Evolutionary conservation across 2,329 filamentous ascomycete species (phyloP), one percentile per base, ranked within the genome.

Genomic region (Phyllosticta citriasiana): DNA sequence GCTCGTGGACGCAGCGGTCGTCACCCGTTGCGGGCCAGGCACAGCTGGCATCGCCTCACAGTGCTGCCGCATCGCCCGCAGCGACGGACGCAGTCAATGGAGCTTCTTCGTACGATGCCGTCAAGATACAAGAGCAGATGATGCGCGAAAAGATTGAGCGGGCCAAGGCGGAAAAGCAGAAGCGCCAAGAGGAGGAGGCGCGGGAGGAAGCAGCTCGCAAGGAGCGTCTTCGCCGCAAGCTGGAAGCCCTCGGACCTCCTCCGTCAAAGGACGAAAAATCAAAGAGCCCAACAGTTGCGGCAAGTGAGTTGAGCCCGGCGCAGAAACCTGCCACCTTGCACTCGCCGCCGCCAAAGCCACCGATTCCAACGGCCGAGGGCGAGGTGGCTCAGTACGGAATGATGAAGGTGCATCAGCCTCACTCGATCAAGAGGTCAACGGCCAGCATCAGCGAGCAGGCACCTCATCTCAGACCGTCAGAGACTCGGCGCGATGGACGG

Each of bases 61-160:
- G 65, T 62, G 77, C 66, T 55, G 66, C 66, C 4, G 64, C 63
- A 3, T 72, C 72, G 40, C 63, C 66, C 4, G 66, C 61, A 47
- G 55, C 62, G 9, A 67, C 67, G 9, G 71, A 73, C 24, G 55
- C 60, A 19, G 62, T 40, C 61, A 73, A 59, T 69, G 59, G 73
- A 64, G 65, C 71, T 61, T 64, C 69, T 19, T 80, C 82, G 55
- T 79, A 84, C 50, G 76, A 80, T 80, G 65, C 85, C 79, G 72
- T 83, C 77, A 68, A 88, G 83, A 75, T 88, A 78, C 80, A 88
- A 80, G 74, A 82, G 70, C 79, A 81, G 33, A 76, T 89, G 24
- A 91, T 92, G 88, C 81, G 81, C 47, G 85, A 89, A 67, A 83
- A 84, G 50, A 80, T 85, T 6, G 87, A 91, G 67, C 76, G 84